phyloP scores from a whole-genome alignment of 2,329 filamentous ascomycete species.

The Stemphylium beticola region DNA sequence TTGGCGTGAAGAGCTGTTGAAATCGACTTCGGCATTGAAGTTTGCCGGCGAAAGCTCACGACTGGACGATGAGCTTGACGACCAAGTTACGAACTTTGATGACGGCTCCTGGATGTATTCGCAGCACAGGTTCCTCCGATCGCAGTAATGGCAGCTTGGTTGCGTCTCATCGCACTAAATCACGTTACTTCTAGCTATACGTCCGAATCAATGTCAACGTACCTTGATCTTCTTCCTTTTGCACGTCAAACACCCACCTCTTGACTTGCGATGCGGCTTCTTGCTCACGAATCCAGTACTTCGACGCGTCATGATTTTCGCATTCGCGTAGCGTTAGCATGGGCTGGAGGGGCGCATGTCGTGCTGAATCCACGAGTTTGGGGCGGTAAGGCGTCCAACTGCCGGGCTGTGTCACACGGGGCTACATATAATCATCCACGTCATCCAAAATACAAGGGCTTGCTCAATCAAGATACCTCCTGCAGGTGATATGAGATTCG shows the following conservation, averaged over 20 bases:
- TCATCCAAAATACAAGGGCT: not conserved
- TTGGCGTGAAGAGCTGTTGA: constrained; percentile 15
- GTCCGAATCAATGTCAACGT: not conserved
- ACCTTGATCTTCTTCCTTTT: constrained; percentile 47
- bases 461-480: not conserved
- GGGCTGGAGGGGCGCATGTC: not conserved
- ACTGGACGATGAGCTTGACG: not conserved
- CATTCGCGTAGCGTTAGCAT: not conserved
- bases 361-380: not conserved
- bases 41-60: not conserved
- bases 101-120: constrained; percentile 26
- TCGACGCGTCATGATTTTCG: constrained; percentile 29
- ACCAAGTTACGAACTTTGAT: constrained; percentile 5
- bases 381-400: constrained; percentile 3
- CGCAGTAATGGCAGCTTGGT: constrained; percentile 38
- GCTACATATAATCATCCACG: constrained; percentile 4
- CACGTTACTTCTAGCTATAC: not conserved
- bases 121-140: constrained; percentile 31
- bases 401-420: not conserved
- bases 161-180: constrained; percentile 40
- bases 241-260: constrained; percentile 40
- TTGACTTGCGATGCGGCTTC: constrained; percentile 41
- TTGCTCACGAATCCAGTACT: constrained; percentile 41
- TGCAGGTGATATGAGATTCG: not conserved
- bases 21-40: constrained; percentile 12